Conservation (phyloP, 371 early-diverging fungal genomes). For the Rhizomucor miehei region DNA sequence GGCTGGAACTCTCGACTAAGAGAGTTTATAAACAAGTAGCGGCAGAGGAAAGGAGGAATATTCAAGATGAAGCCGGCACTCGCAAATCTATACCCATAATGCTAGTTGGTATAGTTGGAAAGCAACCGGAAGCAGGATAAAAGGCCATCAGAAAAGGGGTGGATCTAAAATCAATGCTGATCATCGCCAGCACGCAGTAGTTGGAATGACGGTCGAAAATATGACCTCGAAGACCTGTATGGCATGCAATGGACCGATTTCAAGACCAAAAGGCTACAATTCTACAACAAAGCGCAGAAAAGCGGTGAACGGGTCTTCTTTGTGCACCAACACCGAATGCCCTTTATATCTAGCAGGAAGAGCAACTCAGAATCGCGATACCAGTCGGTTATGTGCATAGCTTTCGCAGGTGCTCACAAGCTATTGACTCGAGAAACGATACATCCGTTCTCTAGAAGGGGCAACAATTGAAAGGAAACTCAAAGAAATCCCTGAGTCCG, state of each 20-base stretch:
- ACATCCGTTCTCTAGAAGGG: background rate
- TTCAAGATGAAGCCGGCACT: background rate
- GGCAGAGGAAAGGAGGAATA: background rate
- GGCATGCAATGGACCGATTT: background rate
- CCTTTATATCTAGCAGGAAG: too few species aligned
- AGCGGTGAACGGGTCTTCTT: too few species aligned
- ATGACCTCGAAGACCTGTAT: background rate
- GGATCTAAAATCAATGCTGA: background rate
- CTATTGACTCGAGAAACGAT: too few species aligned
- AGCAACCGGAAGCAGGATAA: background rate
- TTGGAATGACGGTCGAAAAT: background rate
- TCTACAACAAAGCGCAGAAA: too few species aligned
- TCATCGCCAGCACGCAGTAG: background rate
- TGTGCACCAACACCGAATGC: too few species aligned
- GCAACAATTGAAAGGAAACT: background rate
- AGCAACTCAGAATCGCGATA: too few species aligned
- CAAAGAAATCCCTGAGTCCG: background rate
- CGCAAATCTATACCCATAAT: background rate
- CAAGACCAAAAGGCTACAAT: slow-evolving; percentile 2
- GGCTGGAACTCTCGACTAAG: background rate
- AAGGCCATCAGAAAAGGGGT: background rate
- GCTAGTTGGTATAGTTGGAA: background rate
- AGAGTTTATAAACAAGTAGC: background rate
- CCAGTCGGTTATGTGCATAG: too few species aligned
- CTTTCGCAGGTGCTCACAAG: too few species aligned